Evolutionary conservation across 345 rosid species (phyloP).

Genomic region (Melaleuca quinquenervia): DNA sequence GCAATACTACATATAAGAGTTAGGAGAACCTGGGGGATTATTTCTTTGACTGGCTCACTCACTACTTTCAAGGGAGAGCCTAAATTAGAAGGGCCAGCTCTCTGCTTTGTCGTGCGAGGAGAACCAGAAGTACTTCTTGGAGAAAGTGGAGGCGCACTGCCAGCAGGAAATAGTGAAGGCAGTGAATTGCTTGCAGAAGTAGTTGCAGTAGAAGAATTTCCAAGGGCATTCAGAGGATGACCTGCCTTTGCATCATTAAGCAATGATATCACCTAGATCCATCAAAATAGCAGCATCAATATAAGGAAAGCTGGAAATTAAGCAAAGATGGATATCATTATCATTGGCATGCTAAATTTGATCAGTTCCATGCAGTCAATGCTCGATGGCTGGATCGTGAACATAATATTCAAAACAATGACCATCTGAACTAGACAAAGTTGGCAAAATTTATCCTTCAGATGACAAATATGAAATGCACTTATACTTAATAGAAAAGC

Average conservation of each 20-base stretch:
- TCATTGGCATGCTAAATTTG: background rate
- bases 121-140: conserved; percentile 87
- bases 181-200: conserved; percentile 44
- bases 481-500: background rate
- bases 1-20: background rate
- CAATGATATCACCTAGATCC: conserved; percentile 51
- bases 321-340: background rate
- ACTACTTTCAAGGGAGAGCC: conserved; percentile 83
- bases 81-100: conserved; percentile 72
- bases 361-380: background rate
- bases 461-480: background rate
- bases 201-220: conserved; percentile 49
- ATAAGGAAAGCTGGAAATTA: background rate
- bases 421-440: background rate
- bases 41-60: conserved; percentile 69
- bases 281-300: background rate
- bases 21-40: conserved; percentile 80
- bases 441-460: background rate
- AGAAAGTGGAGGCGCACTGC: conserved; percentile 95
- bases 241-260: conserved; percentile 77
- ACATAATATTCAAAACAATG: background rate
- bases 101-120: conserved; percentile 71
- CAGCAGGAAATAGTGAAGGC: conserved; percentile 95
- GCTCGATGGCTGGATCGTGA: background rate
- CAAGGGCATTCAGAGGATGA: conserved; percentile 57